Evolutionary conservation across 1,284 basidiomycete species (phyloP), one percentile per base, ranked within the genome.

Genomic region (Sanguinoderma infundibulare): DNA sequence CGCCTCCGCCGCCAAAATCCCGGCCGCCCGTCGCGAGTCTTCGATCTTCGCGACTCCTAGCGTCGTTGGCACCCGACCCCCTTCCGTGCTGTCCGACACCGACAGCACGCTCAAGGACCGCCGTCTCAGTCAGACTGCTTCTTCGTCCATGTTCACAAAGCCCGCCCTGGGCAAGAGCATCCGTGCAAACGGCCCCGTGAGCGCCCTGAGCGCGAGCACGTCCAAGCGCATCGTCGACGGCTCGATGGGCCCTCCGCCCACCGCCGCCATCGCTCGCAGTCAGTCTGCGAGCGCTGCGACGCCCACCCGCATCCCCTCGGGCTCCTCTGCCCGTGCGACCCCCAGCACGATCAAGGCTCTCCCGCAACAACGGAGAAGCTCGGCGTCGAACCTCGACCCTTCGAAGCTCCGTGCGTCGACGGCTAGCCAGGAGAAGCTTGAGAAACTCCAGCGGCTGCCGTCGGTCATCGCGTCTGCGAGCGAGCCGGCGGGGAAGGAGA

Each of bases 31-130:
- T 58, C 81, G 86, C 32, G 84, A 86, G 57, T 86, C 87, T 22
- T 78, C 81, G 12, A 74, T 82, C 32, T 83, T 84, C 72, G 78
- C 76, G 24, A 84, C 86, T 8, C 71, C 75, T 8, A 69, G 65
- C 55, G 66, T 59, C 44, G 67, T 57, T 44, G 75, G 42, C 65
- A 79, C 65, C 8, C 79, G 87, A 17, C 86, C 87, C 2, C 74
- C 82, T 0, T 89, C 87, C 1, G 80, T 78, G 1, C 72, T 84
- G 36, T 89, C 87, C 17, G 85, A 87, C 60, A 73, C 78, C 5
- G 80, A 80, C 28, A 82, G 75, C 49, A 78, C 79, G 4, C 61
- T 72, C 51, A 79, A 72, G 61, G 68, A 71, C 24, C 71, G 70
- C 63, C 73, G 70, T 53, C 24, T 62, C 8, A 63, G 63, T 20